Conservation (phyloP, 192 early-diverging fungal species). For the Entomortierella parvispora region DNA sequence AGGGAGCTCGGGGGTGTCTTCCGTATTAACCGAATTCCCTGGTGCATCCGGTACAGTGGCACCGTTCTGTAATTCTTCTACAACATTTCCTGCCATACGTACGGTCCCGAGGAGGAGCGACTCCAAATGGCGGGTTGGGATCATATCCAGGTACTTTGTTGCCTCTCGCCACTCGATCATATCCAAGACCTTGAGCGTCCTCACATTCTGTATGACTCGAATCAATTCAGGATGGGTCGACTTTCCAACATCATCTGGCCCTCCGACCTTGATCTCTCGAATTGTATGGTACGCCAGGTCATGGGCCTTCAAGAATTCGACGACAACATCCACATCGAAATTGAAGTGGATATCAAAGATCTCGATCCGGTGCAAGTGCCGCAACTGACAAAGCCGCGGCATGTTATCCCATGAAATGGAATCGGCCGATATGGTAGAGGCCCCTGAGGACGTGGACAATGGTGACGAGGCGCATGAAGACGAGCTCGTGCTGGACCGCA, state of each 20-base stretch:
- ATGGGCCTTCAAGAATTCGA: constrained; percentile 29
- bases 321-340: constrained; percentile 24
- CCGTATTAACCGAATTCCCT: background rate
- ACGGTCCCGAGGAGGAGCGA: constrained; percentile 34
- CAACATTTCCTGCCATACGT: constrained; percentile 8
- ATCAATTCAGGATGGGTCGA: constrained; percentile 22
- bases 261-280: constrained; percentile 40
- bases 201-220: constrained; percentile 12
- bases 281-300: constrained; percentile 22
- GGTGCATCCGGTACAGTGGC: background rate
- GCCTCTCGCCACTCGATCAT: constrained; percentile 48
- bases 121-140: constrained; percentile 33
- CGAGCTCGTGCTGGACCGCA: background rate
- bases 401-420: background rate
- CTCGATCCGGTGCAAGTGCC: constrained; percentile 21
- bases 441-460: background rate
- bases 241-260: constrained; percentile 25
- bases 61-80: background rate
- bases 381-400: constrained; percentile 11
- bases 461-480: constrained; percentile 15
- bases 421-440: background rate
- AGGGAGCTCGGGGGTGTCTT: constrained; percentile 7
- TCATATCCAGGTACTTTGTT: constrained; percentile 25
- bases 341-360: constrained; percentile 27
- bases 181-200: constrained; percentile 24